phyloP scores from a whole-genome alignment of 352 stramenopile genomes.

The Detonula confervacea region DNA sequence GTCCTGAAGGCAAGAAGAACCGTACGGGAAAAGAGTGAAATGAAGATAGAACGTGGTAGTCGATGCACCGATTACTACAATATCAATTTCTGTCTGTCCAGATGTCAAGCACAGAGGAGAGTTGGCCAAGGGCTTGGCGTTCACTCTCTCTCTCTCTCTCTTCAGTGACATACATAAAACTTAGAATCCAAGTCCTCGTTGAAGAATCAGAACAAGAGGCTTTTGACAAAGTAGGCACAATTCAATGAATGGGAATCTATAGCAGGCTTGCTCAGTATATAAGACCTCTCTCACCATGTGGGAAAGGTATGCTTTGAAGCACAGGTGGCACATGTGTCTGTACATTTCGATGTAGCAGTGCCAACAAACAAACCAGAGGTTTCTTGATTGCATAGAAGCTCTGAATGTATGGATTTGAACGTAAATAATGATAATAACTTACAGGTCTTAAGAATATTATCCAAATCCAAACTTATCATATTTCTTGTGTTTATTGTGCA shows the following conservation, averaged over 20 bases:
- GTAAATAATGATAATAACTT: too few species aligned
- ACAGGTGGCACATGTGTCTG: not conserved
- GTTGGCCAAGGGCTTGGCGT: not conserved
- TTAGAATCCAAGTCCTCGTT: too few species aligned
- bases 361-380: too few species aligned
- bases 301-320: too few species aligned
- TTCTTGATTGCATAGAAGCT: too few species aligned
- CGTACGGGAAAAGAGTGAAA: slow-evolving; percentile 28
- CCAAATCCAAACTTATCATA: slow-evolving; percentile 2
- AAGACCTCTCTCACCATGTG: too few species aligned
- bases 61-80: slow-evolving; percentile 3
- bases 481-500: too few species aligned
- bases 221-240: too few species aligned
- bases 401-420: too few species aligned
- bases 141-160: not conserved
- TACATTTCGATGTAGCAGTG: not conserved
- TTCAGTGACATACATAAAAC: not conserved
- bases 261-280: too few species aligned
- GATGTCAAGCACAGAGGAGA: not conserved
- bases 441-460: not conserved
- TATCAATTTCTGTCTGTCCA: not conserved
- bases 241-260: too few species aligned
- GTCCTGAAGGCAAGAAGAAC: slow-evolving; percentile 25
- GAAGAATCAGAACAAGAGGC: too few species aligned
- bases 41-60: not conserved